A percentile compares a stretch with the other conserved stretches of the same genome.
These are phyloP conservation scores for Earliella scabrosa DNA, from an alignment of 1,284 basidiomycete species.

Conservation along the genomic window DNA sequence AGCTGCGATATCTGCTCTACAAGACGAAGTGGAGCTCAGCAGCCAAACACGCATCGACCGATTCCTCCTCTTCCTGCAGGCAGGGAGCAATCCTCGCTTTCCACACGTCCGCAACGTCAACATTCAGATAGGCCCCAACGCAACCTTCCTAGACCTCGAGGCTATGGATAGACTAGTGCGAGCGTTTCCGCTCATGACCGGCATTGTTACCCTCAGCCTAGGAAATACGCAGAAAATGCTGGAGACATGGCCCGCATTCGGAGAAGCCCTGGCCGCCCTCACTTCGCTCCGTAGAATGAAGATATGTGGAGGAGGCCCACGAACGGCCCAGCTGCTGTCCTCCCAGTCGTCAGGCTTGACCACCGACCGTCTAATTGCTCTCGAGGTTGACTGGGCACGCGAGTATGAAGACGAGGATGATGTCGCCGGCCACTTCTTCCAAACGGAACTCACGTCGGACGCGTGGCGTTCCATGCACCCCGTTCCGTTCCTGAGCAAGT, in stretches of 20 bases:
- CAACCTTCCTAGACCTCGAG: background rate
- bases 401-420: no score
- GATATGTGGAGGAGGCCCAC: no score
- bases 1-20: background rate
- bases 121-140: background rate
- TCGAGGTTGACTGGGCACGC: no score
- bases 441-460: background rate
- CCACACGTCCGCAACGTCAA: background rate
- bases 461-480: background rate
- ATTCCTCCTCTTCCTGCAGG: background rate
- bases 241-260: no score
- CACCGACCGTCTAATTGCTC: no score
- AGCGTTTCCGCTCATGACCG: background rate
- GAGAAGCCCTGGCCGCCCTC: no score
- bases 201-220: no score
- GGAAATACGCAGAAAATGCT: no score
- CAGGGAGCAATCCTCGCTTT: background rate
- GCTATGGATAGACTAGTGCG: background rate
- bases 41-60: background rate
- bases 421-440: no score
- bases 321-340: background rate
- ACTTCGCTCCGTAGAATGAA: no score
- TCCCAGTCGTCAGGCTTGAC: background rate
- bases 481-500: background rate
- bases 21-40: no score